Base-by-base conservation (phyloP, 1,139 yeast genomes). In the Pneumocystis carinii region DNA sequence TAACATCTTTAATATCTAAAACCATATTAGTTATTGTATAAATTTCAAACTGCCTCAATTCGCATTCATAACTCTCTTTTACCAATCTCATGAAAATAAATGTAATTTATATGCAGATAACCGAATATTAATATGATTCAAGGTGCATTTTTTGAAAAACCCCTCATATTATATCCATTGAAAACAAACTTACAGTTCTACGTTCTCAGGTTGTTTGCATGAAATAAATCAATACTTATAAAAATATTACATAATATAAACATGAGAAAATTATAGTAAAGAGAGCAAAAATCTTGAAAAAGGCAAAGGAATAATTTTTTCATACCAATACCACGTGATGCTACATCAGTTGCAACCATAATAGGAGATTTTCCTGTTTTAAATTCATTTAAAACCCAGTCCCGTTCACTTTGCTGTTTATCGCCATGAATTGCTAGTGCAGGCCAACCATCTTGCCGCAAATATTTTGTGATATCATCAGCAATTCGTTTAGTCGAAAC, bases 241-340 rank as follows among this genome's bases (percentile, higher is more conserved):
- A 7, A 53, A 53, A 37, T 29, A 41, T 56, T 19, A 24, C 10
- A 55, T 2, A 19, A 48, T 55, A 37, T 36, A 62, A 35, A 60
- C 64, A 38, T 55, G 55, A 53, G 63, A 48, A 61, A 62, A 53
- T 58, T 24, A 35, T 14, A 37, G 12, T 39, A 15, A 32, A 32
- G 35, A 63, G 60, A 56, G 62, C 64, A 59, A 58, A 42, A 35
- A n/a, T 36, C 57, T 59, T 56, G 37, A 39, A 37, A 62, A 57
- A 60, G 36, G 36, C n/a, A 38, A 42, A 60, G 36, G 15, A 39
- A 36, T 48, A 61, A 87, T 29, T 35, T 4, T 27, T 32, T 60
- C 97, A 79, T 89, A 90, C 96, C 98, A 81, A 92, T 90, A 84
- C 98, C 98, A 83, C 98, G 89, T 70, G 98, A 96, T 67, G 98